Evolutionary conservation across 306 rosid genomes (phyloP), one percentile per base, ranked within the genome.

Genomic region (Cucurbita pepo): DNA sequence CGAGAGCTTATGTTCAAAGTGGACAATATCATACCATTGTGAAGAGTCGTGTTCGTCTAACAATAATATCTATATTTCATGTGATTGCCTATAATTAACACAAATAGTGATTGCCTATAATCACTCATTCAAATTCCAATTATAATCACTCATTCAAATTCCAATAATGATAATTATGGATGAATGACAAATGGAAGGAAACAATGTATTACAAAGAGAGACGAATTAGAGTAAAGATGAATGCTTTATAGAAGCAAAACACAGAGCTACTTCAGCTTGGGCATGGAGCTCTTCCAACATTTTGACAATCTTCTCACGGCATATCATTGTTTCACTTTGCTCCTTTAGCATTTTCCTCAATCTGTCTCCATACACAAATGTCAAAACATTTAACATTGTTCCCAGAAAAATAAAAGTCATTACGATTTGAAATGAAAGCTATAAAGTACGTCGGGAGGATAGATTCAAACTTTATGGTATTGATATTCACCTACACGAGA

Each of bases 221-320:
- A 10, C 22, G 3, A 59, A 12, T 58, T 59, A 59, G 65, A 25
- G 16, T 4, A 59, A 13, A 13, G 18, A 60, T 94, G 91, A 91
- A 76, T 78, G 91, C 84, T 89, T 95, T 73, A 86, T 82, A 53
- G 95, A 95, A 57, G 88, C 89, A 85, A 95, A 95, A 84, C 95
- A 91, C 76, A 95, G 66, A 15, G 97, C 97, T 38, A 95, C 92
- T 82, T 95, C 99, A 54, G 97, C 97, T 81, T 86, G 89, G 34
- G 97, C 97, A 76, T 95, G 97, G 78, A 89, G 83, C 79, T 95
- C 99, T 82, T 83, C 84, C 79, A 95, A 79, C 45, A 87, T 81
- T 79, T 89, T 88, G 47, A 95, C 86, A 56, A 91, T 70, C 82
- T 88, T 81, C 64, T 90, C 91, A 3, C 99, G 87, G 72, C 86